phyloP scores from a whole-genome alignment of 495 filamentous ascomycete species.

The Aspergillus indologenus region DNA sequence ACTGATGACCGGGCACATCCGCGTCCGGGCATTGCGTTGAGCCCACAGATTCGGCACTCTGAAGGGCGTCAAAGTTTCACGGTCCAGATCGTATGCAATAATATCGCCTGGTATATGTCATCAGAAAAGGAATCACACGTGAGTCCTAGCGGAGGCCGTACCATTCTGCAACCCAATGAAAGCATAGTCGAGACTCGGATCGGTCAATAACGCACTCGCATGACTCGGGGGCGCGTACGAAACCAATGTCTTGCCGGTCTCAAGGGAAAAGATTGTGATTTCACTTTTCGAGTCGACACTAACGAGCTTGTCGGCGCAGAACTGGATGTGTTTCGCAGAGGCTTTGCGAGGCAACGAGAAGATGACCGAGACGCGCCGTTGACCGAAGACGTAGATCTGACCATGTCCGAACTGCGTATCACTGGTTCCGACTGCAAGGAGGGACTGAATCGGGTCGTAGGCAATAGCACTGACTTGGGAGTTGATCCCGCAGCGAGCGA shows the following conservation, averaged over 20 bases:
- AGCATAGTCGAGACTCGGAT: slow-evolving; percentile 88
- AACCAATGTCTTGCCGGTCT: slow-evolving; percentile 53
- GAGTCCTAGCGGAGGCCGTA: slow-evolving; percentile 20
- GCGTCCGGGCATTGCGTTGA: slow-evolving; percentile 56
- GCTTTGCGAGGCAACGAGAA: slow-evolving; percentile 62
- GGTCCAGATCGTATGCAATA: slow-evolving; percentile 85
- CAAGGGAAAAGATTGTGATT: slow-evolving; percentile 72
- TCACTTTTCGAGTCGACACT: slow-evolving; percentile 83
- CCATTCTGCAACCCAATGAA: slow-evolving; percentile 74
- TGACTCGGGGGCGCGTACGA: slow-evolving; percentile 70
- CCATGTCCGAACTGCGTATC: slow-evolving; percentile 74
- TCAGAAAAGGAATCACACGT: slow-evolving; percentile 12
- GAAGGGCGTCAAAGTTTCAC: slow-evolving; percentile 70
- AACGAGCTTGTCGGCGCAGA: slow-evolving; percentile 75
- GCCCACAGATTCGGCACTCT: slow-evolving; percentile 82
- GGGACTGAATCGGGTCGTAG: slow-evolving; percentile 90
- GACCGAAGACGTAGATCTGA: slow-evolving; percentile 88
- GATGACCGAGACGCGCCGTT: slow-evolving; percentile 70
- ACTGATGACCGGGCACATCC: slow-evolving; percentile 61
- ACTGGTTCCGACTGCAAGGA: slow-evolving; percentile 88
- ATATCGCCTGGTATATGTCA: slow-evolving; percentile 59
- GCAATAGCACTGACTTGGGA: slow-evolving; percentile 79
- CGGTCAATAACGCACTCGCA: slow-evolving; percentile 68
- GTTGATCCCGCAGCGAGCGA: slow-evolving; percentile 80
- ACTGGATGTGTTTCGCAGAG: slow-evolving; percentile 67